Evolutionary conservation across 2,329 filamentous ascomycete genomes (phyloP), one percentile per base, ranked within the genome.

Genomic region (Diaporthe citrichinensis): DNA sequence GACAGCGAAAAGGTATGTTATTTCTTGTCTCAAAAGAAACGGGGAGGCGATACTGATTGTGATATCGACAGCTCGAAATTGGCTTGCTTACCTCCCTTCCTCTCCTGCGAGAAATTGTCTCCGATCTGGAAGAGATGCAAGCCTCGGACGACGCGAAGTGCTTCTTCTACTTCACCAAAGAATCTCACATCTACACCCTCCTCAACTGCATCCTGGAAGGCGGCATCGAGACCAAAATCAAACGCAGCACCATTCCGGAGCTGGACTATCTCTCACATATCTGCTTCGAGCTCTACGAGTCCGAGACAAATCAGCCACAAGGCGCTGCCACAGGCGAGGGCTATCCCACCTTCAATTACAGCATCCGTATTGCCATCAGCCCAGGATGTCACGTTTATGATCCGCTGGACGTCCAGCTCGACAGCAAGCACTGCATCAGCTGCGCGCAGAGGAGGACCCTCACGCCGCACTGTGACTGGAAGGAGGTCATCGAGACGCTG

Each of bases 151-250:
- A 97, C 79, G 95, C 96, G 59, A 98, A 98, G 83, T 96, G 94
- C 2, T 98, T 98, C 87, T 95, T 98, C 85, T 99, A 99, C 86
- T 99, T 99, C 84, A 99, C 97, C 78, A 99, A 99, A 84, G 97
- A 99, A 85, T 98, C 95, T 0, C 97, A 99, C 83, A 98, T 99
- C 78, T 99, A 99, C 86, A 99, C 97, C 7, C 90, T 99, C 7
- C 91, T 99, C 75, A 99, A 99, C 84, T 98, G 96, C 83, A 98
- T 99, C 79, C 90, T 99, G 36, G 97, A 99, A 84, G 97, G 97
- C 76, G 97, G 97, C 41, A 94, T 99, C 78, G 94, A 97, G 82
- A 98, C 96, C 34, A 99, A 99, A 87, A 98, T 99, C 81, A 94
- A 95, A 80, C 94, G 97, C 51, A 96, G 95, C 81, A 95, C 95